Conservation (phyloP, 1,284 basidiomycete species). For the Somion occarium region DNA sequence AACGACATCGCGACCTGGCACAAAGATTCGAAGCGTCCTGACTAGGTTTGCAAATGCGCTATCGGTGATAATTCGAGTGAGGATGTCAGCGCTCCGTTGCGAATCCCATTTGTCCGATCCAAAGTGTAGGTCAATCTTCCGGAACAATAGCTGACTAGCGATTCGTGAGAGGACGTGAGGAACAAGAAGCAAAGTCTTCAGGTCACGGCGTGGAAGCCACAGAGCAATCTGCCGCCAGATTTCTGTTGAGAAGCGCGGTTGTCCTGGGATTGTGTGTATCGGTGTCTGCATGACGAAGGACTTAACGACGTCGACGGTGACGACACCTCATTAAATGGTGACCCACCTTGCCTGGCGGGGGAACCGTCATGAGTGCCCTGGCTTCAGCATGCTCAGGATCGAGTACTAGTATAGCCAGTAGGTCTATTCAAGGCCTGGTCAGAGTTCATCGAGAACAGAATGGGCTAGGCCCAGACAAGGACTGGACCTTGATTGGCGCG, state of each 20-base stretch:
- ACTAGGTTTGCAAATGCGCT: conserved; percentile 53
- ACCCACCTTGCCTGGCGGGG: conserved; percentile 28
- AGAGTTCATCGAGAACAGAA: conserved; percentile 17
- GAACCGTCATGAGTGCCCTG: conserved; percentile 47
- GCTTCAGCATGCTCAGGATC: conserved; percentile 70
- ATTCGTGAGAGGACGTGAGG: conserved; percentile 64
- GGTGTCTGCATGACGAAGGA: conserved; percentile 6
- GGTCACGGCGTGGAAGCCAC: conserved; percentile 59
- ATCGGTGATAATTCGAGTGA: conserved; percentile 62
- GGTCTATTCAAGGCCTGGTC: conserved; percentile 38
- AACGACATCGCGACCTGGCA: conserved; percentile 43
- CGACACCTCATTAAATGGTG: conserved; percentile 7
- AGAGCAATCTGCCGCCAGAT: conserved; percentile 67
- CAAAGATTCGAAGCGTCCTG: conserved; percentile 53
- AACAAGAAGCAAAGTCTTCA: conserved; percentile 58
- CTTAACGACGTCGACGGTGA: conserved; percentile 4
- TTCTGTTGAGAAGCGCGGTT: conserved; percentile 54
- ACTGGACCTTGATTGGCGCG: conserved; percentile 61
- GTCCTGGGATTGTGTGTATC: conserved; percentile 16
- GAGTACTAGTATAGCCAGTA: conserved; percentile 56
- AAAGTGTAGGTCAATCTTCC: conserved; percentile 58
- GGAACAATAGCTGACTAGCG: conserved; percentile 62
- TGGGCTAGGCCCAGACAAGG: conserved; percentile 15
- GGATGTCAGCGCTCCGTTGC: conserved; percentile 66
- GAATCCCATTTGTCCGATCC: conserved; percentile 46